Evolutionary conservation across 2,329 filamentous ascomycete species (phyloP).

Genomic region (Zasmidium citrigriseum): DNA sequence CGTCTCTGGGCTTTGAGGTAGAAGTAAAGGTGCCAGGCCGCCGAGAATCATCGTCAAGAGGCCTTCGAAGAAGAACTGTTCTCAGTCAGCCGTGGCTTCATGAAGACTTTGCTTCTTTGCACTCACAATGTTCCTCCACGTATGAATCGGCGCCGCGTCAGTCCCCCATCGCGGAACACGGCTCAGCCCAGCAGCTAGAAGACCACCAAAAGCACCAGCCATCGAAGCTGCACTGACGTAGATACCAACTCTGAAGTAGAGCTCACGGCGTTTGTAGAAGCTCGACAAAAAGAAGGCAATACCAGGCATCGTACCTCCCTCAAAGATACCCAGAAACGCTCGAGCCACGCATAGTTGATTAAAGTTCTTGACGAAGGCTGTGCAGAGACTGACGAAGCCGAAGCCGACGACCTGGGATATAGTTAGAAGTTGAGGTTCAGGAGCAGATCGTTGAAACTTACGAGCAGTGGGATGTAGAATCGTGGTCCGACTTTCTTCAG

Average conservation of each 20-base stretch:
- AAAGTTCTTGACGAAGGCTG: slow-evolving; percentile 29
- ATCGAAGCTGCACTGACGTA: slow-evolving; percentile 34
- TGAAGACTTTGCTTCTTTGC: too few relatives aligned
- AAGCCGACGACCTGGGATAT: slow-evolving; percentile 21
- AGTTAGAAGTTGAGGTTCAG: neutral
- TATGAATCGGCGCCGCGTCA: slow-evolving; percentile 45
- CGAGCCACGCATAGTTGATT: slow-evolving; percentile 26
- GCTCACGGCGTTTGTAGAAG: slow-evolving; percentile 41
- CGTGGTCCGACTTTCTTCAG: slow-evolving; percentile 48
- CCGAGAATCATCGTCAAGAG: slow-evolving; percentile 54
- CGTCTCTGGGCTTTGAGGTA: slow-evolving; percentile 53
- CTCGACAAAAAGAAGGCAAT: slow-evolving; percentile 68
- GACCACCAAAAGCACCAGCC: slow-evolving; percentile 38
- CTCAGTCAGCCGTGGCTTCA: too few relatives aligned
- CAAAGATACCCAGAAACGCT: slow-evolving; percentile 26
- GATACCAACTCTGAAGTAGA: slow-evolving; percentile 27
- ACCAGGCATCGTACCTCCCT: slow-evolving; percentile 23
- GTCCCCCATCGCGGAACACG: slow-evolving; percentile 56
- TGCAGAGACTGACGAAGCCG: slow-evolving; percentile 30
- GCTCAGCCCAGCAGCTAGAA: slow-evolving; percentile 40
- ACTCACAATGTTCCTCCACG: slow-evolving; percentile 56
- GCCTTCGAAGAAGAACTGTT: slow-evolving; percentile 62
- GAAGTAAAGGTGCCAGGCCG: slow-evolving; percentile 50
- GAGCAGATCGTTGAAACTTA: slow-evolving; percentile 13
- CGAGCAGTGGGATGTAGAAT: slow-evolving; percentile 36